phyloP scores from a whole-genome alignment of 345 rosid species.

The Brassica cretica region DNA sequence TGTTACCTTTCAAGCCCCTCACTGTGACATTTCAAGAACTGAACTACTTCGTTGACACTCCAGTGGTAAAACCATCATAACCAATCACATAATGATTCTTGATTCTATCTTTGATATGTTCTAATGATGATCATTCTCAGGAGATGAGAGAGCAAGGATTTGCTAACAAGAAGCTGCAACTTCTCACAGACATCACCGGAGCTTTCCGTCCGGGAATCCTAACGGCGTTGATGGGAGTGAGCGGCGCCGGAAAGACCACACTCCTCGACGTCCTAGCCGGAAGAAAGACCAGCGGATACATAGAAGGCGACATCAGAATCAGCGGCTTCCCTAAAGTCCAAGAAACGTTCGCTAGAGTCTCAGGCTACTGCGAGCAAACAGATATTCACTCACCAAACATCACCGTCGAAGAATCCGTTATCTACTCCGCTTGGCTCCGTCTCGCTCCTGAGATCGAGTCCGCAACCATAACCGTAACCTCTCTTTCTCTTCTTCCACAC shows the following conservation, averaged over 20 bases:
- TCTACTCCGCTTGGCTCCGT: conserved; percentile 82
- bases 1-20: conserved; percentile 74
- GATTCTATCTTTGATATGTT: not conserved
- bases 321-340: conserved; percentile 80
- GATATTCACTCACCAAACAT: conserved; percentile 80
- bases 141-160: conserved; percentile 72
- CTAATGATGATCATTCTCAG: conserved; percentile 38
- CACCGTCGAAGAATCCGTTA: conserved; percentile 70
- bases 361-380: conserved; percentile 83
- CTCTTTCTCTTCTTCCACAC: not conserved
- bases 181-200: conserved; percentile 65
- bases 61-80: conserved; percentile 51
- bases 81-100: not conserved
- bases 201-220: conserved; percentile 78
- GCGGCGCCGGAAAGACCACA: conserved; percentile 92
- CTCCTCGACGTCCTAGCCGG: conserved; percentile 68
- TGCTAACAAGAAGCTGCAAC: conserved; percentile 59
- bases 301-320: conserved; percentile 65
- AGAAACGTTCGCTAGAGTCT: conserved; percentile 71
- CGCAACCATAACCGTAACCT: conserved; percentile 54
- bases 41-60: conserved; percentile 79
- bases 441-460: conserved; percentile 64
- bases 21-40: conserved; percentile 70
- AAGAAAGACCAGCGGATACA: conserved; percentile 72
- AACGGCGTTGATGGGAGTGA: conserved; percentile 76